Evolutionary conservation across 139 green algal genomes (phyloP).

Genomic region (Marvania coccoides): DNA sequence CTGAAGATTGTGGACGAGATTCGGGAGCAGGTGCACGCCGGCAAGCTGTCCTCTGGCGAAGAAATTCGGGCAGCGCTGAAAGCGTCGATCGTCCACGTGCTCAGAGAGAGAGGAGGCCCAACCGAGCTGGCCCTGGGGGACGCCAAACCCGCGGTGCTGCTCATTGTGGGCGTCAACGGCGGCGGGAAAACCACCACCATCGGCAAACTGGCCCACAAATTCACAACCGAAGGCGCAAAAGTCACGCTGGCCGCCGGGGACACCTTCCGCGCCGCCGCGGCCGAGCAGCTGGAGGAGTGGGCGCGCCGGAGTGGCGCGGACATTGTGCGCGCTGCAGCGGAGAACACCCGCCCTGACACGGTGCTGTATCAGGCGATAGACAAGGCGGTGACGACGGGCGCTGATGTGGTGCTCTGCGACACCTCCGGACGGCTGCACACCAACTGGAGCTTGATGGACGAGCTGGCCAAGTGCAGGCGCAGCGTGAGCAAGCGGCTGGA

Average conservation of each 20-base stretch:
- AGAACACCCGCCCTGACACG: conserved; percentile 25
- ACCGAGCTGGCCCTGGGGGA: conserved; percentile 34
- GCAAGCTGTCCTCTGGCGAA: conserved; percentile 54
- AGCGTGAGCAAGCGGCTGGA: conserved; percentile 44
- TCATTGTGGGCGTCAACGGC: conserved; percentile 97
- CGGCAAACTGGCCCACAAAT: conserved; percentile 81
- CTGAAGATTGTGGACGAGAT: conserved; percentile 80
- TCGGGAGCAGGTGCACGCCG: conserved; percentile 54
- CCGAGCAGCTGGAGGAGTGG: conserved; percentile 92
- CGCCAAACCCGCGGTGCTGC: conserved; percentile 51
- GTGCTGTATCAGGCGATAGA: conserved; percentile 36
- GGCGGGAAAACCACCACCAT: conserved; percentile 96
- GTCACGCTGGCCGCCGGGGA: conserved; percentile 90
- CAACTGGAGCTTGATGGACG: conserved; percentile 88
- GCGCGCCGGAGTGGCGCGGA: conserved; percentile 50
- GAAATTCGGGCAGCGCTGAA: conserved; percentile 30
- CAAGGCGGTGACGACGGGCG: conserved; percentile 15
- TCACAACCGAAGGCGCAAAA: conserved; percentile 33
- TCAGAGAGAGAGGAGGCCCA: conserved; percentile 18
- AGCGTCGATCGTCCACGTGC: conserved; percentile 33
- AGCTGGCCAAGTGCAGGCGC: conserved; percentile 57
- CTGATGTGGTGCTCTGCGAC: conserved; percentile 86
- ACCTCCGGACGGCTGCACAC: conserved; percentile 92
- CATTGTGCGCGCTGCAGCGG: conserved; percentile 27
- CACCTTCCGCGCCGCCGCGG: conserved; percentile 93